A percentile compares a stretch with the other conserved stretches of the same genome.
Conservation (phyloP, 768 basidiomycete species). For the Boletus rubroflammeus region DNA sequence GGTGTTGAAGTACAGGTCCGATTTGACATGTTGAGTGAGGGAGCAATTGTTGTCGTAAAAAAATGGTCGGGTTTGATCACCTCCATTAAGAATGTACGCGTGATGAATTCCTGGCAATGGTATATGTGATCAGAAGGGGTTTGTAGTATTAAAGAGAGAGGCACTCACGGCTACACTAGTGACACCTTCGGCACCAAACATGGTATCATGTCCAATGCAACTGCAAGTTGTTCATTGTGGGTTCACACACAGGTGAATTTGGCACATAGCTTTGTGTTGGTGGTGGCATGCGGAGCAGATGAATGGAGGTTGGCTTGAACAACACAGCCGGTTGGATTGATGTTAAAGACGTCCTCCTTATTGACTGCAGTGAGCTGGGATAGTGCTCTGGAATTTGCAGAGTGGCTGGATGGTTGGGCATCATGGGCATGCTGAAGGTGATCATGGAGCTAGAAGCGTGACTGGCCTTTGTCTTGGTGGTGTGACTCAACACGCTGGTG, state of each 20-base stretch:
- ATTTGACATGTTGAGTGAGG: not conserved
- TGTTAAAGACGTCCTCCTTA: not conserved
- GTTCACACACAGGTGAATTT: not conserved
- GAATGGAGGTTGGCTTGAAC: no score
- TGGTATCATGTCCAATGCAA: not conserved
- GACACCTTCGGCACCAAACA: constrained; percentile 6
- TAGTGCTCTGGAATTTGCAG: not conserved
- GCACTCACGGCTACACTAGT: not conserved
- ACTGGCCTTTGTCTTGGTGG: constrained; percentile 1
- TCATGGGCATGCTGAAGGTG: not conserved
- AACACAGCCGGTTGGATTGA: not conserved
- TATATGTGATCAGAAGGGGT: no score
- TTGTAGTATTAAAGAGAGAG: no score
- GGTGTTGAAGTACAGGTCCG: constrained; percentile 4
- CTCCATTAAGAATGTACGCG: not conserved
- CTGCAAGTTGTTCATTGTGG: constrained; percentile 2
- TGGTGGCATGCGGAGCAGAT: no score
- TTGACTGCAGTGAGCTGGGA: not conserved
- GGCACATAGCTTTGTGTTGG: not conserved
- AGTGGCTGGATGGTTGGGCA: no score
- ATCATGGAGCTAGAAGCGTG: not conserved
- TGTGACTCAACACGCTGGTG: not conserved
- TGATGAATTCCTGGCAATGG: constrained; percentile 4
- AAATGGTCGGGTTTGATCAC: constrained; percentile 1
- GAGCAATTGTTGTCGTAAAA: constrained; percentile 10